Evolutionary conservation across 2,329 filamentous ascomycete species (phyloP), one percentile per base, ranked within the genome.

Genomic region (Trichoderma polysporum): DNA sequence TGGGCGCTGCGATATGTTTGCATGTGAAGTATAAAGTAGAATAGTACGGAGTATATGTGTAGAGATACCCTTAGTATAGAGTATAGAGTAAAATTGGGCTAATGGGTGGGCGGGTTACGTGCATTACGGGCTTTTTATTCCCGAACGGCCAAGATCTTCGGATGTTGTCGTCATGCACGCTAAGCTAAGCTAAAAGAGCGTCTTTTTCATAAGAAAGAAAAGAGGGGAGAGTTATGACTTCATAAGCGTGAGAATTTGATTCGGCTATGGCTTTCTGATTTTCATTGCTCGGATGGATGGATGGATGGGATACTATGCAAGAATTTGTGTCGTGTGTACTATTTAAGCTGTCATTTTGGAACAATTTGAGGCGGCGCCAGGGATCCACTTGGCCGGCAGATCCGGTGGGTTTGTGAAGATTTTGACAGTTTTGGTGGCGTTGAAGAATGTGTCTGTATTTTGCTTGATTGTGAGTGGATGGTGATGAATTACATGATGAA

Each of bases 351-450:
- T 10, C n/a, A 19, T 19, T 45, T 45, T 12, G 41, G n/a, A 22
- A 4, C 19, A n/a, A 41, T 12, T 45, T 17, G 22, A n/a, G 4
- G 41, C 19, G 41, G 41, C 41, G 41, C n/a, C 39, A 13, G 22
- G 22, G 41, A 49, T 35, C 59, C 59, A 63, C 59, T 63, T 63
- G 49, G 59, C 59, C 57, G 59, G 35, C 33, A 63, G 47, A 53
- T 31, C 59, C 59, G 59, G 49, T 63, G 35, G 47, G 35, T 60
- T 25, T 33, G 60, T 22, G 13, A 63, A 41, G 45, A 29, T 54
- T 35, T 64, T 33, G 50, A 47, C 37, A 56, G 27, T n/a, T 45
- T 27, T 15, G 10, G 45, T 1, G 59, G 59, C 59, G 47, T 62
- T 33, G 50, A 10, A 3, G 25, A n/a, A n/a, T n/a, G 27, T 53